Base-by-base conservation (phyloP, 257 asterid species). In the Asclepias syriaca region DNA sequence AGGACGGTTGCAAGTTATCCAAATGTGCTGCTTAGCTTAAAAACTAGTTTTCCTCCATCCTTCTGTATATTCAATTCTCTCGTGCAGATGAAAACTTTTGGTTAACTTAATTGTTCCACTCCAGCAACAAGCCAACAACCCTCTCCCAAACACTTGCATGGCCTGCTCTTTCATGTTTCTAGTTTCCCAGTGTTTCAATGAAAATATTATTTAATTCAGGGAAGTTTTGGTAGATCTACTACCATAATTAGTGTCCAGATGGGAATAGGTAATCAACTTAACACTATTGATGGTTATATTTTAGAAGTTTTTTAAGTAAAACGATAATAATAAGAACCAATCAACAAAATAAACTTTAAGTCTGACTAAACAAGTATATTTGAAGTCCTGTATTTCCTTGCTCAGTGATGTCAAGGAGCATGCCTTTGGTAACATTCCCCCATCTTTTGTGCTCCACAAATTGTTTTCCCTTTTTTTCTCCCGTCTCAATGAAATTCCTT, bases 401-500 rank as follows among this genome's bases (percentile, higher is more conserved):
- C 48, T 43, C 12, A 43, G 10, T 43, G 48, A 43, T 43, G 11
- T 43, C 48, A 43, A 43, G 48, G 48, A 43, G 11, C 48, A 6
- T 43, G 48, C 48, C 48, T 43, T 43, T 43, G 48, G 6, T 1
- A 6, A 43, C 48, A 43, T 16, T 68, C 3, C 56, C 71, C 21
- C 14, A 37, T 24, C 37, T 22, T 22, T 24, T 24, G 18, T 7
- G 68, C 55, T 43, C 18, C 54, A 21, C 37, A 18, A 40, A 8
- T 40, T 7, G 24, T 63, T 13, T 9, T 12, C 5, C 6, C 48
- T 63, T 18, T 69, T 4, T 32, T 46, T 46, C 49, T 24, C 32
- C 53, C 56, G 15, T 37, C 68, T 65, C 56, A 19, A 54, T 72
- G 19, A 66, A 64, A 50, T 24, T 63, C 14, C 18, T 68, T 19